These are phyloP conservation scores for Pleurozium schreberi DNA, from an alignment of 225 moss, liverwort and hornwort species.

Conservation along the genomic window DNA sequence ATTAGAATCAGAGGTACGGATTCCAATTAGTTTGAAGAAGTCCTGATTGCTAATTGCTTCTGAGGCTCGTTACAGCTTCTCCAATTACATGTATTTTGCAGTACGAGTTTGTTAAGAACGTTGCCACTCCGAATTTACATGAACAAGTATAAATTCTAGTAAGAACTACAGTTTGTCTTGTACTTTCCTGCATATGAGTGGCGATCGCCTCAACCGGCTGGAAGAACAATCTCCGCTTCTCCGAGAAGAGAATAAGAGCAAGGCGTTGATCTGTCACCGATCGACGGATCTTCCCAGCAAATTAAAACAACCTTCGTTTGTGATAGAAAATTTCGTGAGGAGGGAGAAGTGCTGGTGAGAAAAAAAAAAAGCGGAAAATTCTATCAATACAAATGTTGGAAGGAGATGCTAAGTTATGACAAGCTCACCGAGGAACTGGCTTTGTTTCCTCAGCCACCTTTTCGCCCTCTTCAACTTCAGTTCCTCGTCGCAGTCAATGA, in stretches of 20 bases:
- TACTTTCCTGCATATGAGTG: background rate
- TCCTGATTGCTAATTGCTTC: background rate
- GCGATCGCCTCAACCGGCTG: background rate
- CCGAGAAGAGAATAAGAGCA: background rate
- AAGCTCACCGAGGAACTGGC: too few relatives aligned
- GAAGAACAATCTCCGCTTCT: too few relatives aligned
- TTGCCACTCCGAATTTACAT: background rate
- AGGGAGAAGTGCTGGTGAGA: background rate
- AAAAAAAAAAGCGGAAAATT: background rate
- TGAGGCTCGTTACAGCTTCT: background rate
- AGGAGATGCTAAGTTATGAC: background rate
- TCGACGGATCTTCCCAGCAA: background rate
- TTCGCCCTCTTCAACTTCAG: background rate
- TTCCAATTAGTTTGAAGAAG: rapidly evolving
- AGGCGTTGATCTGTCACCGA: background rate
- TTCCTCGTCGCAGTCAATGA: background rate
- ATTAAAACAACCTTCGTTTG: background rate
- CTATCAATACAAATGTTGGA: too few relatives aligned
- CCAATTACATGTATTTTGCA: background rate
- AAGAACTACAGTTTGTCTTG: background rate
- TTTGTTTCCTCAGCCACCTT: too few relatives aligned
- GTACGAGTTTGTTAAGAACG: background rate
- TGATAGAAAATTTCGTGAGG: background rate
- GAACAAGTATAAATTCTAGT: background rate
- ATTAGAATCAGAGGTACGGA: too few relatives aligned